These are phyloP conservation scores for Penicillium sp. DNA, from an alignment of 2,329 filamentous ascomycete genomes.

Conservation along the genomic window DNA sequence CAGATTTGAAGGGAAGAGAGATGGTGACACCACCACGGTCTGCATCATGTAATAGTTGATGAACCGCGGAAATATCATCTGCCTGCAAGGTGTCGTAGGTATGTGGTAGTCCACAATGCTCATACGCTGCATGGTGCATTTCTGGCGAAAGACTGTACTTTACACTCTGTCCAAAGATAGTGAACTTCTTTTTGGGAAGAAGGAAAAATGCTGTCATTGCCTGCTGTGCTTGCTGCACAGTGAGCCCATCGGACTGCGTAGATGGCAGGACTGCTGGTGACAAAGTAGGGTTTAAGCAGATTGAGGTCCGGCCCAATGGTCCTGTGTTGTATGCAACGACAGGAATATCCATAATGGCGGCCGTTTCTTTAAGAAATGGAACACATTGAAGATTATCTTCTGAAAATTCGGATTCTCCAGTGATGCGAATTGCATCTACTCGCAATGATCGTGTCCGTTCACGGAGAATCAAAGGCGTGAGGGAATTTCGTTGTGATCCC, in stretches of 20 bases:
- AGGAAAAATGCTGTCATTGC: constrained; percentile 17
- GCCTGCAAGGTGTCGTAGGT: constrained; percentile 11
- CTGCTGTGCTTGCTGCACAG: constrained; percentile 10
- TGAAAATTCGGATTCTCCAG: neutral
- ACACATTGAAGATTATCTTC: constrained; percentile 15
- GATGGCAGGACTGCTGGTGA: constrained; percentile 17
- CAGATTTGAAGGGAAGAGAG: constrained; percentile 28
- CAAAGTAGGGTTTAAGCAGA: constrained; percentile 23
- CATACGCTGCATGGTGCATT: constrained; percentile 32
- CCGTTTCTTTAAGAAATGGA: constrained; percentile 3
- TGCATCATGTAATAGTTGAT: constrained; percentile 10
- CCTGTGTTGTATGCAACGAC: constrained; percentile 25
- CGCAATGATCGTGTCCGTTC: neutral
- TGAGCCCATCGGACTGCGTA: neutral
- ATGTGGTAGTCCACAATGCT: constrained; percentile 29
- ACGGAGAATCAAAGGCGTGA: neutral
- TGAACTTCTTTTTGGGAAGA: constrained; percentile 15
- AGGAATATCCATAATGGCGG: constrained; percentile 3
- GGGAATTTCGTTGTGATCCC: neutral
- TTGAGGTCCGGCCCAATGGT: constrained; percentile 16
- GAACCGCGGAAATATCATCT: constrained; percentile 9
- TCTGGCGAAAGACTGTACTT: constrained; percentile 25
- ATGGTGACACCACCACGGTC: constrained; percentile 20
- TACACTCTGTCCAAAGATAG: constrained; percentile 25
- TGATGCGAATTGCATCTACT: constrained; percentile 17